Conservation (phyloP, 23 red algal species). For the Gracilariopsis chorda region DNA sequence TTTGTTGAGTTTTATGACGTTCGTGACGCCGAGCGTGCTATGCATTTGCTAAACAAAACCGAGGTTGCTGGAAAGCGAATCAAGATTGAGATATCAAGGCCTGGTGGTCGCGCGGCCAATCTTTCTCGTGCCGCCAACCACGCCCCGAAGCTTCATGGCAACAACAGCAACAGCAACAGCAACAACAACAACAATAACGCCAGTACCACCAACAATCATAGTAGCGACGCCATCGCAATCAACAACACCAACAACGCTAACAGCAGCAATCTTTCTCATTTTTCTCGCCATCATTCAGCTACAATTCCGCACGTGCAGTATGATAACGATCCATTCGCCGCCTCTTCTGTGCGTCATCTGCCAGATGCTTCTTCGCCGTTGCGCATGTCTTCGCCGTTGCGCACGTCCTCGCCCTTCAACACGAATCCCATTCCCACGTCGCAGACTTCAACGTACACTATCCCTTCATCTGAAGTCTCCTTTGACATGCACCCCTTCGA, state of each 20-base stretch:
- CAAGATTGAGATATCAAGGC: conserved; percentile 74
- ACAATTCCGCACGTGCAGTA: neutral
- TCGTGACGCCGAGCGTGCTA: conserved; percentile 72
- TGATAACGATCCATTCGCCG: neutral
- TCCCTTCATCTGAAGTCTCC: neutral
- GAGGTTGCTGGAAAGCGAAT: conserved; percentile 76
- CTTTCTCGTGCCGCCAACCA: neutral
- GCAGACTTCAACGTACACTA: neutral
- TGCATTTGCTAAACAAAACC: conserved; percentile 70
- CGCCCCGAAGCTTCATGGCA: neutral
- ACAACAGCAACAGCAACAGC: conserved; percentile 1
- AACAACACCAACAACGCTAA: neutral
- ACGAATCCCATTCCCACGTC: neutral
- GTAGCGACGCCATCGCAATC: neutral
- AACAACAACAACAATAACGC: conserved; percentile 1
- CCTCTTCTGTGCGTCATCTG: neutral
- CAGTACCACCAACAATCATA: neutral
- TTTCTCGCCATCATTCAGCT: neutral
- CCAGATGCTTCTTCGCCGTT: neutral
- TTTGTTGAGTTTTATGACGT: conserved; percentile 93
- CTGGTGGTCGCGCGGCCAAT: conserved; percentile 38
- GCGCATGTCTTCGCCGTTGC: neutral
- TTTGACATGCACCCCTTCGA: neutral
- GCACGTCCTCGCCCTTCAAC: neutral
- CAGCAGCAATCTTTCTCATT: neutral